These are phyloP conservation scores for Tolypocladium tundrense DNA, from an alignment of 2,329 filamentous ascomycete species.

Conservation along the genomic window DNA sequence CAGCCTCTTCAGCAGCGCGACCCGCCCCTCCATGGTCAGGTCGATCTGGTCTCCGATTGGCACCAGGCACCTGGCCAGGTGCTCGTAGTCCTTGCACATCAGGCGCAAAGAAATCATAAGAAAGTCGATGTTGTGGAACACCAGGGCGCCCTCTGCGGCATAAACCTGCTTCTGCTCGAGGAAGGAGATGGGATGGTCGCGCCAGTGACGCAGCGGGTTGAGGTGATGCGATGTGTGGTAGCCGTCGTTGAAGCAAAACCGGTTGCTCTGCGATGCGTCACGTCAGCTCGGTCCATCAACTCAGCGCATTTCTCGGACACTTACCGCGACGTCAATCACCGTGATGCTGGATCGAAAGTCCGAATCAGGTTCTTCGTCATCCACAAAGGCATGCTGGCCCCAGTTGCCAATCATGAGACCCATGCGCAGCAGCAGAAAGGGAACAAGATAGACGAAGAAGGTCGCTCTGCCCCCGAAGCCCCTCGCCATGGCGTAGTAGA, in stretches of 20 bases:
- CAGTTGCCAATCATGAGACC: conserved; percentile 77
- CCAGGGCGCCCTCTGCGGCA: conserved; percentile 54
- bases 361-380: conserved; percentile 62
- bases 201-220: conserved; percentile 71
- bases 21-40: conserved; percentile 54
- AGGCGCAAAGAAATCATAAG: conserved; percentile 63
- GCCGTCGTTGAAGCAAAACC: conserved; percentile 74
- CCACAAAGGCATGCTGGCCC: conserved; percentile 76
- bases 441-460: conserved; percentile 55
- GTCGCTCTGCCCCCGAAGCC: conserved; percentile 44
- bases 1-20: conserved; percentile 51
- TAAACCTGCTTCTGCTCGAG: conserved; percentile 60
- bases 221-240: conserved; percentile 76
- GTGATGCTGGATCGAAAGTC: conserved; percentile 74
- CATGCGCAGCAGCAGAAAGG: conserved; percentile 54
- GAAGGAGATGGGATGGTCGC: conserved; percentile 67
- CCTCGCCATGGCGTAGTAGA: conserved; percentile 38
- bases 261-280: conserved; percentile 51
- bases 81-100: conserved; percentile 59
- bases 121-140: conserved; percentile 76
- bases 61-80: conserved; percentile 60
- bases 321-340: conserved; percentile 65
- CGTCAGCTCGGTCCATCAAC: neutral
- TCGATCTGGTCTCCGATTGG: conserved; percentile 62
- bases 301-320: conserved; percentile 14